phyloP scores from a whole-genome alignment of 2,329 filamentous ascomycete species.

The Fusarium guadeloupense region DNA sequence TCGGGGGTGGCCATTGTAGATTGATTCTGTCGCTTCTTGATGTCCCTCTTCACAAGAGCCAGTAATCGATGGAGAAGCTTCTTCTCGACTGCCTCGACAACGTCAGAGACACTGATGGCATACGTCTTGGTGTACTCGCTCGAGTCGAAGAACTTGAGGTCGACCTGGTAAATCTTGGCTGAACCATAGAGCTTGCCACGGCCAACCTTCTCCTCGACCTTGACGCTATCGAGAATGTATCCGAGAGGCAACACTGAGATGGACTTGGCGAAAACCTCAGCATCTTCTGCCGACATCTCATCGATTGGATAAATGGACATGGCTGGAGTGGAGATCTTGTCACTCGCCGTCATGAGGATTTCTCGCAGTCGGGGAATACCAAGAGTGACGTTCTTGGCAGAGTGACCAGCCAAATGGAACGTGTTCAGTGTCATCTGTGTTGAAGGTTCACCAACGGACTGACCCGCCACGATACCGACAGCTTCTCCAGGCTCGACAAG shows the following conservation, averaged over 20 bases:
- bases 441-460: conserved; percentile 95
- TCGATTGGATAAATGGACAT: conserved; percentile 86
- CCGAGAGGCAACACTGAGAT: conserved; percentile 88
- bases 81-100: conserved; percentile 80
- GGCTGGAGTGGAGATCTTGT: conserved; percentile 85
- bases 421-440: conserved; percentile 99
- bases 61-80: conserved; percentile 80
- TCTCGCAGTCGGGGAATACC: conserved; percentile 97
- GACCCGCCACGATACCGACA: conserved; percentile 94
- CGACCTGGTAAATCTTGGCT: conserved; percentile 86
- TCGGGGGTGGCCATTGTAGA: conserved; percentile 78
- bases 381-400: conserved; percentile 97
- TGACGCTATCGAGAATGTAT: conserved; percentile 83
- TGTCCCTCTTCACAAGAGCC: conserved; percentile 75
- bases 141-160: conserved; percentile 83
- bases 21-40: conserved; percentile 79
- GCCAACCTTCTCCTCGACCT: conserved; percentile 81
- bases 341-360: conserved; percentile 97
- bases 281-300: conserved; percentile 73
- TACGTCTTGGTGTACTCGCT: conserved; percentile 88
- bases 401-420: conserved; percentile 98
- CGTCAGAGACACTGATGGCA: conserved; percentile 80
- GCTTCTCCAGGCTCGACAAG: conserved; percentile 95
- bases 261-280: conserved; percentile 86
- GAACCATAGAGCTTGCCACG: conserved; percentile 72